phyloP scores from a whole-genome alignment of 2,329 filamentous ascomycete genomes.

The Ilyonectria mors-panacis region DNA sequence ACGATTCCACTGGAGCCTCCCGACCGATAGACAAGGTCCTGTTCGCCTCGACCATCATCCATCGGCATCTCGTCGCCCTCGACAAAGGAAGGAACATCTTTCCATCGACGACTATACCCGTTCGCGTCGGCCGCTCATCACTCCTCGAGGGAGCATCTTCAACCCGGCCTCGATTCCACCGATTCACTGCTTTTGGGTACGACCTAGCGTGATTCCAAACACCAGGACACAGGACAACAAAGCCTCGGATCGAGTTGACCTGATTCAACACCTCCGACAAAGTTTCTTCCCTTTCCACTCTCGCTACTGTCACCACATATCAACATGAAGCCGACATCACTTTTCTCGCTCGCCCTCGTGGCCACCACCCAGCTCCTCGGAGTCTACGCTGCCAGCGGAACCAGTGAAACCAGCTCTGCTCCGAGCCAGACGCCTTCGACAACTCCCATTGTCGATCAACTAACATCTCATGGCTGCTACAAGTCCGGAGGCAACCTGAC shows the following conservation, averaged over 20 bases:
- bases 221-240: constrained; percentile 12
- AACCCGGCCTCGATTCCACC: not conserved
- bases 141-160: constrained; percentile 23
- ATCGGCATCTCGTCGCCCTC: constrained; percentile 22
- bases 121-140: constrained; percentile 3
- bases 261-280: constrained; percentile 37
- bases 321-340: constrained; percentile 52
- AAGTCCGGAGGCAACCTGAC: constrained; percentile 59
- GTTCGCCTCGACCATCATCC: constrained; percentile 23
- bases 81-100: constrained; percentile 24
- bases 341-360: constrained; percentile 49
- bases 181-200: constrained; percentile 20
- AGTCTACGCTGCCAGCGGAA: constrained; percentile 37
- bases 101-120: constrained; percentile 29
- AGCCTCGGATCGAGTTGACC: constrained; percentile 45
- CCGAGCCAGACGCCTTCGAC: constrained; percentile 54
- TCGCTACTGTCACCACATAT: constrained; percentile 30
- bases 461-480: constrained; percentile 68
- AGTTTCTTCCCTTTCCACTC: constrained; percentile 27
- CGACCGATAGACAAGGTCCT: constrained; percentile 32
- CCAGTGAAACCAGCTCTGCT: not conserved
- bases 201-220: constrained; percentile 21
- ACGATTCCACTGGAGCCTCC: constrained; percentile 24
- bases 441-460: constrained; percentile 54
- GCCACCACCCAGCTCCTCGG: constrained; percentile 47